Evolutionary conservation across 140 eudicot genomes (phyloP).

Genomic region (Stevia rebaudiana): DNA sequence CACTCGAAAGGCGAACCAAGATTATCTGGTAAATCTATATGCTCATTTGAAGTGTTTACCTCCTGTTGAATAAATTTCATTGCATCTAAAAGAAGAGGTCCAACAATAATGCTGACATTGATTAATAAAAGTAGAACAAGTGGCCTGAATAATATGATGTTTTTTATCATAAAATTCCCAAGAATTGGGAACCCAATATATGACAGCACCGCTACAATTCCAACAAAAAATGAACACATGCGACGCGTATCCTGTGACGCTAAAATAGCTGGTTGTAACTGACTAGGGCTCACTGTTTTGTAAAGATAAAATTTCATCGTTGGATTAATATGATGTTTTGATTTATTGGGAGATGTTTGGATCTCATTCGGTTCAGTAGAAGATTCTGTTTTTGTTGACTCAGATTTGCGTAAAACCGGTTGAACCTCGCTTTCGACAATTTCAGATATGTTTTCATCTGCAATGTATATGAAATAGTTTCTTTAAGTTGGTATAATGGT

Average conservation of each 20-base stretch:
- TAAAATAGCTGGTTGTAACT: constrained; percentile 50
- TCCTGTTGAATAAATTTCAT: constrained; percentile 18
- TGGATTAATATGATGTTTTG: constrained; percentile 13
- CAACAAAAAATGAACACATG: constrained; percentile 45
- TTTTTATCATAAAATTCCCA: constrained; percentile 31
- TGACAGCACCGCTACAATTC: constrained; percentile 59
- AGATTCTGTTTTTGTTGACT: constrained; percentile 24
- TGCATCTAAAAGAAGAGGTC: constrained; percentile 37
- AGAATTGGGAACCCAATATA: constrained; percentile 49
- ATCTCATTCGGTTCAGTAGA: constrained; percentile 5
- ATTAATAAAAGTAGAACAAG: constrained; percentile 55
- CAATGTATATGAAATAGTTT: not conserved
- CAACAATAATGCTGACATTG: constrained; percentile 45
- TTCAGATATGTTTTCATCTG: constrained; percentile 22
- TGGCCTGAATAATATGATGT: constrained; percentile 52
- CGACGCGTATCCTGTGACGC: constrained; percentile 49
- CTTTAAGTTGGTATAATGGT: not conserved
- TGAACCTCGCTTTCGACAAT: constrained; percentile 4
- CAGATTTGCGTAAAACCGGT: constrained; percentile 22
- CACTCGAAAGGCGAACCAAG: constrained; percentile 57
- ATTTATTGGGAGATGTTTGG: constrained; percentile 28
- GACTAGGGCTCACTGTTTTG: constrained; percentile 31
- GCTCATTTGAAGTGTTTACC: constrained; percentile 21
- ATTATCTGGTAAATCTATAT: constrained; percentile 32
- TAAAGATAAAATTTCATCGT: constrained; percentile 9